These are phyloP conservation scores for Paradendryphiella salina DNA, from an alignment of 2,329 filamentous ascomycete species.

Conservation along the genomic window DNA sequence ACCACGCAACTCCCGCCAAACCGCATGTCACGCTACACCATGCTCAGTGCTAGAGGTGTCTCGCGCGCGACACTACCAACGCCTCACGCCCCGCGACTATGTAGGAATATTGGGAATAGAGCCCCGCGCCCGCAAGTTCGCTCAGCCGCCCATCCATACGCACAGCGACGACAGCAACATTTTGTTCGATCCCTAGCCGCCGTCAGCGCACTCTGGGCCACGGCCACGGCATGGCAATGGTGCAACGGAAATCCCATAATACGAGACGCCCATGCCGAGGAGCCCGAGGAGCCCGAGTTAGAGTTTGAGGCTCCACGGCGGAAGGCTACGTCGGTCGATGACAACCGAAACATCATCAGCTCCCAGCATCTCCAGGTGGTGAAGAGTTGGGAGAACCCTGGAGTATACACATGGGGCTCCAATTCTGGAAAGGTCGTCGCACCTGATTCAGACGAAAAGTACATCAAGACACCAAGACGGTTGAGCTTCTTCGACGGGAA, in stretches of 20 bases:
- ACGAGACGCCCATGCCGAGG: constrained; percentile 54
- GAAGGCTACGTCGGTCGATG: constrained; percentile 63
- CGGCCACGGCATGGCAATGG: constrained; percentile 52
- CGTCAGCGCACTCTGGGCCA: constrained; percentile 49
- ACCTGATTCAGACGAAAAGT: constrained; percentile 74
- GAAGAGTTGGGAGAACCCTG: constrained; percentile 77
- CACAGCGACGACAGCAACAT: constrained; percentile 52
- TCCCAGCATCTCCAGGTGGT: constrained; percentile 88
- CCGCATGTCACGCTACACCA: constrained; percentile 22
- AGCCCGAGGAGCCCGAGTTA: constrained; percentile 56
- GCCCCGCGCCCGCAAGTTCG: constrained; percentile 26
- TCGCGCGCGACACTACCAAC: constrained; percentile 36
- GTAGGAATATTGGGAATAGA: constrained; percentile 32
- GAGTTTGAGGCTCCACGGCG: constrained; percentile 69
- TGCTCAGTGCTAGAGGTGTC: constrained; percentile 39
- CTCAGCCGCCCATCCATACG: constrained; percentile 44
- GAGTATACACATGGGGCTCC: constrained; percentile 91
- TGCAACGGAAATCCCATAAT: constrained; percentile 48
- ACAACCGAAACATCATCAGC: constrained; percentile 74
- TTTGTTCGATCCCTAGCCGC: constrained; percentile 51
- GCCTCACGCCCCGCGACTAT: constrained; percentile 28
- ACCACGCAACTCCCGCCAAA: constrained; percentile 1
- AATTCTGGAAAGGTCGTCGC: constrained; percentile 85
- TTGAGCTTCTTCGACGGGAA: constrained; percentile 82
- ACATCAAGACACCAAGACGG: constrained; percentile 78